Conservation (phyloP, 2,329 filamentous ascomycete genomes). For the Botrytis fabae region DNA sequence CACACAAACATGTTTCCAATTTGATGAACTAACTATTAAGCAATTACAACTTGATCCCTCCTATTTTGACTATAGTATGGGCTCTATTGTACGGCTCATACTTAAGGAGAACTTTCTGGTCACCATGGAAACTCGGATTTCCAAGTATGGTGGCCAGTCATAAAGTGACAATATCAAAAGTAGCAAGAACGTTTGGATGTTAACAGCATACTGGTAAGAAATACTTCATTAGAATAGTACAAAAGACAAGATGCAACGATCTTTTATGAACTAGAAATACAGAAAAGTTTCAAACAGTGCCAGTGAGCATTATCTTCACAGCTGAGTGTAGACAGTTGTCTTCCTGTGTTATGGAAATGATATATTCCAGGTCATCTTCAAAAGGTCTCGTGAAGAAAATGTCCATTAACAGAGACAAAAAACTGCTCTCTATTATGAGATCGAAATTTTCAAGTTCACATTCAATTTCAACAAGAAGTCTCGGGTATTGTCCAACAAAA, state of each 20-base stretch:
- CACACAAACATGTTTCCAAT: not conserved
- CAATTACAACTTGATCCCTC: not conserved
- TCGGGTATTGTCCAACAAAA: conserved; percentile 67
- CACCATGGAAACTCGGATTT: too few species aligned
- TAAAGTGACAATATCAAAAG: not conserved
- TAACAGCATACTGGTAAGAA: not conserved
- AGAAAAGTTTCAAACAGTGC: not conserved
- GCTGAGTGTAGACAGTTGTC: too few species aligned
- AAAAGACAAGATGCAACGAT: not conserved
- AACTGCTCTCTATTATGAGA: conserved; percentile 66
- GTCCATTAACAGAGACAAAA: too few species aligned
- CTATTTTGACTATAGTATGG: not conserved
- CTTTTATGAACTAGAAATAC: not conserved
- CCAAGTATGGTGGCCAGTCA: not conserved
- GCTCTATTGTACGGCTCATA: not conserved
- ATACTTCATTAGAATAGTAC: not conserved
- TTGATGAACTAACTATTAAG: not conserved
- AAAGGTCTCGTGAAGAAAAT: too few species aligned
- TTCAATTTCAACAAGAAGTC: conserved; percentile 55
- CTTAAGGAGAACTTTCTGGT: not conserved
- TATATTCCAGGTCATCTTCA: conserved; percentile 7
- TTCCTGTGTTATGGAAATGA: not conserved
- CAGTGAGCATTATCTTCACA: not conserved
- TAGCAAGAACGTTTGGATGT: not conserved
- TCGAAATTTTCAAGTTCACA: conserved; percentile 66